These are phyloP conservation scores for Citropsis articulata DNA, from an alignment of 345 rosid genomes.

Conservation along the genomic window DNA sequence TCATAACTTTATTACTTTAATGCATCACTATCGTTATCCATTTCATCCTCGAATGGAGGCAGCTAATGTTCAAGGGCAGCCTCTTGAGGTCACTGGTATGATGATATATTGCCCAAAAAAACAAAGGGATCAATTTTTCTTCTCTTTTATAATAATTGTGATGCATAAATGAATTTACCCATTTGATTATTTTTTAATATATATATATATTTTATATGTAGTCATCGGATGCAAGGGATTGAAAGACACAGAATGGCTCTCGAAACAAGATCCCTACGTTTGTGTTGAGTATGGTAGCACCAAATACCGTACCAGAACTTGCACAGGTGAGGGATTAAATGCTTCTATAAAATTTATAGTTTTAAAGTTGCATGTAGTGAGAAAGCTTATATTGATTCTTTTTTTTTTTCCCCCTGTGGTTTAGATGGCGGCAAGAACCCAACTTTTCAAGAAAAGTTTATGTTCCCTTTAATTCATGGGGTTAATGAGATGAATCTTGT, in stretches of 20 bases:
- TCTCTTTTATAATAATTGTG: neutral
- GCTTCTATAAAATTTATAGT: neutral
- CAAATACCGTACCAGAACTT: slow-evolving; percentile 56
- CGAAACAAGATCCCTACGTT: slow-evolving; percentile 72
- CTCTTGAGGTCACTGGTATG: slow-evolving; percentile 77
- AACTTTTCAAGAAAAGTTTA: slow-evolving; percentile 84
- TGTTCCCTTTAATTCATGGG: slow-evolving; percentile 72
- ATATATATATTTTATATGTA: slow-evolving; percentile 6
- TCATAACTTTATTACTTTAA: neutral
- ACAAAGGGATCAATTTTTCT: neutral
- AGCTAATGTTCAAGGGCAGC: slow-evolving; percentile 65
- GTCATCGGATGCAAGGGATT: slow-evolving; percentile 63
- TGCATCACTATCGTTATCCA: neutral
- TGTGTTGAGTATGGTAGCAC: slow-evolving; percentile 51
- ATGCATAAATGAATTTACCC: neutral
- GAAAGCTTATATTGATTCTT: too few relatives aligned
- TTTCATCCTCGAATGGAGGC: slow-evolving; percentile 25
- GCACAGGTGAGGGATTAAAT: slow-evolving; percentile 41
- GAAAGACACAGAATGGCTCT: slow-evolving; percentile 75
- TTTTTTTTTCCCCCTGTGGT: too few relatives aligned
- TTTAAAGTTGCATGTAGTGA: neutral
- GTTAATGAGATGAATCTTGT: slow-evolving; percentile 56
- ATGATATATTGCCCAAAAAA: neutral
- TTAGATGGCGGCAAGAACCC: slow-evolving; percentile 86
- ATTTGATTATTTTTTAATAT: neutral